Base-by-base conservation (phyloP, 768 basidiomycete species). In the Lyophyllum shimeji region DNA sequence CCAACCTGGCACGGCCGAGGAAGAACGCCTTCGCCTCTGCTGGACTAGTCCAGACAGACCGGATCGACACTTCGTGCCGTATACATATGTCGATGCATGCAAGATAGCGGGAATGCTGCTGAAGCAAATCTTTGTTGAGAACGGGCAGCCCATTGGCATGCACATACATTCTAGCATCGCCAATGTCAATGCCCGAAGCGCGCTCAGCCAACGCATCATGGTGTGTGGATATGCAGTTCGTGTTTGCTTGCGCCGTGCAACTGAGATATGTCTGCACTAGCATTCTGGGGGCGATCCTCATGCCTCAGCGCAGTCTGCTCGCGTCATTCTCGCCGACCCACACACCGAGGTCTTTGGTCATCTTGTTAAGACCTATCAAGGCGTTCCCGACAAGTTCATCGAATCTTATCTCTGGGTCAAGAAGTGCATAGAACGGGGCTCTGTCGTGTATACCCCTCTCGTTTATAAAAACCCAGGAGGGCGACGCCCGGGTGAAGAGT, bases 391-490 rank as follows among this genome's bases (percentile, higher is more conserved):
- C 46, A 92, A 90, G 68, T 87, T 86, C 59, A 83, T 93, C 46
- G 90, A 93, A 60, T 88, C 88, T 9, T 87, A 87, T 64, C 71
- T 89, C 18, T 93, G 90, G 90, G 86, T 93, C 48, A 90, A 90
- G 72, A 88, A 87, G 63, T 92, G 90, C 56, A 82, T 91, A 48
- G 89, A 90, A 62, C 85, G 79, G 57, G 82, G 85, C 1, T 63
- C 77, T 7, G 73, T 90, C 21, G 68, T 80, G 40, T 91, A 85
- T 61, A 91, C 90, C 1, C 89, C 89, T 0, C 71, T 89, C 33
- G 84, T 90, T 1, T 91, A 90, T 70, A 91, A 91, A 69, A 92
- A 93, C 60, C 89, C 89, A 7, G 90, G 90, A 13, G 90, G 90
- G 3, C 77, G 90, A 55, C 81, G 89, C 33, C 81, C 89, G 23